Conservation (phyloP, 1,284 basidiomycete species). For the Kwoniella shivajii region DNA sequence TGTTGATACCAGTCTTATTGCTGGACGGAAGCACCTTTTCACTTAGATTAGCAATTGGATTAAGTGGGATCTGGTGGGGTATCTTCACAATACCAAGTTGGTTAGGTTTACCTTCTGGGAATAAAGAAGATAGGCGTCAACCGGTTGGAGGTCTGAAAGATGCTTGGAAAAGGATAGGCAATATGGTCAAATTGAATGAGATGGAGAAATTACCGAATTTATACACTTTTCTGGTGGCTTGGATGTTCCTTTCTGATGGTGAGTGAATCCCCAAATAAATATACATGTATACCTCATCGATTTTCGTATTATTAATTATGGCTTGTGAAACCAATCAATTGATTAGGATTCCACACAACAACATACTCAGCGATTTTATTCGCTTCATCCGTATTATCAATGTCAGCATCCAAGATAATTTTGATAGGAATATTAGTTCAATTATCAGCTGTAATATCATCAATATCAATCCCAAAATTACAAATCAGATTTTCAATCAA, state of each 20-base stretch:
- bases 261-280: no score
- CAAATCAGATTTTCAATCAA: conserved; percentile 29
- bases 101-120: conserved; percentile 64
- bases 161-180: conserved; percentile 47
- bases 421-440: conserved; percentile 54
- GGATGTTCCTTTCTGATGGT: conserved; percentile 91
- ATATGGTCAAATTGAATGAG: conserved; percentile 70
- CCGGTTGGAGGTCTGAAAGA: conserved; percentile 38
- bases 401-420: conserved; percentile 56
- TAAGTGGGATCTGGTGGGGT: conserved; percentile 83
- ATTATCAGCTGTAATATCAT: conserved; percentile 49
- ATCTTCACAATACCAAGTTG: conserved; percentile 74
- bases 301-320: no score
- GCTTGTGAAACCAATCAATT: no score
- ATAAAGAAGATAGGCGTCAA: conserved; percentile 8
- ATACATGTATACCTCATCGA: no score
- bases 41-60: conserved; percentile 73
- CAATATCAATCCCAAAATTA: conserved; percentile 43
- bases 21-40: conserved; percentile 71
- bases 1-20: conserved; percentile 70
- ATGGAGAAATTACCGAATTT: conserved; percentile 75
- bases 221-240: conserved; percentile 81
- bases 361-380: conserved; percentile 51
- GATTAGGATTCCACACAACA: conserved; percentile 49
- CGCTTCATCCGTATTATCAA: conserved; percentile 49